phyloP scores from a whole-genome alignment of 768 basidiomycete genomes.

The Russula dissimulans region DNA sequence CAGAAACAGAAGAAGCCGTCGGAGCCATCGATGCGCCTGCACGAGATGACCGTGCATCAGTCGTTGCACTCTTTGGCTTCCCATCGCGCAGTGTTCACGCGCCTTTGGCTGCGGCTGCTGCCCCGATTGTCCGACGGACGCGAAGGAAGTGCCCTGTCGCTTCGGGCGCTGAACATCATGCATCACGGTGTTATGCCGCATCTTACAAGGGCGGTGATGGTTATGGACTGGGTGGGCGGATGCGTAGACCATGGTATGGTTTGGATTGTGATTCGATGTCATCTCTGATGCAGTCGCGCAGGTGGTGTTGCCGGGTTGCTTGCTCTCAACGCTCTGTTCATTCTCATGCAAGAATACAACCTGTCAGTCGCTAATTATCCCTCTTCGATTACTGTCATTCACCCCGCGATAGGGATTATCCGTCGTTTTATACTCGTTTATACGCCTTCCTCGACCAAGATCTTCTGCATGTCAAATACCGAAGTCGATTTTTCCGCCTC shows the following conservation, averaged over 20 bases:
- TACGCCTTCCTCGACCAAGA: slow-evolving; percentile 85
- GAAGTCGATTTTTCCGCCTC: slow-evolving; percentile 91
- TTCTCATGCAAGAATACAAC: slow-evolving; percentile 87
- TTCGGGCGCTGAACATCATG: slow-evolving; percentile 64
- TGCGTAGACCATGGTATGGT: slow-evolving; percentile 71
- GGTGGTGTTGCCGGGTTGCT: slow-evolving; percentile 82
- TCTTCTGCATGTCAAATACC: slow-evolving; percentile 83
- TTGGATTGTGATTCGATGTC: neutral
- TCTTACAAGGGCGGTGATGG: slow-evolving; percentile 61
- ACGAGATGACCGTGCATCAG: slow-evolving; percentile 65
- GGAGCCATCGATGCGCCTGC: slow-evolving; percentile 38
- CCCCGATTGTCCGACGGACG: slow-evolving; percentile 42
- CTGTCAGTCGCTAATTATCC: slow-evolving; percentile 45
- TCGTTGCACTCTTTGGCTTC: slow-evolving; percentile 67
- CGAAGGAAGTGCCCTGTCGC: slow-evolving; percentile 34
- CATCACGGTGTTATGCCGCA: slow-evolving; percentile 80
- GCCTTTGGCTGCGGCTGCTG: slow-evolving; percentile 68
- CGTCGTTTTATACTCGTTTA: slow-evolving; percentile 86
- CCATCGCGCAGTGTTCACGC: slow-evolving; percentile 73
- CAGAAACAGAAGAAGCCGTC: slow-evolving; percentile 29
- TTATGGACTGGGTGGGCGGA: slow-evolving; percentile 89
- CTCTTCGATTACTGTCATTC: neutral
- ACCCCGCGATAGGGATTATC: slow-evolving; percentile 66
- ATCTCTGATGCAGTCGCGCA: slow-evolving; percentile 22
- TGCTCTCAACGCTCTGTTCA: slow-evolving; percentile 85